These are phyloP conservation scores for Annulohypoxylon moriforme DNA, from an alignment of 495 filamentous ascomycete species.

Conservation along the genomic window DNA sequence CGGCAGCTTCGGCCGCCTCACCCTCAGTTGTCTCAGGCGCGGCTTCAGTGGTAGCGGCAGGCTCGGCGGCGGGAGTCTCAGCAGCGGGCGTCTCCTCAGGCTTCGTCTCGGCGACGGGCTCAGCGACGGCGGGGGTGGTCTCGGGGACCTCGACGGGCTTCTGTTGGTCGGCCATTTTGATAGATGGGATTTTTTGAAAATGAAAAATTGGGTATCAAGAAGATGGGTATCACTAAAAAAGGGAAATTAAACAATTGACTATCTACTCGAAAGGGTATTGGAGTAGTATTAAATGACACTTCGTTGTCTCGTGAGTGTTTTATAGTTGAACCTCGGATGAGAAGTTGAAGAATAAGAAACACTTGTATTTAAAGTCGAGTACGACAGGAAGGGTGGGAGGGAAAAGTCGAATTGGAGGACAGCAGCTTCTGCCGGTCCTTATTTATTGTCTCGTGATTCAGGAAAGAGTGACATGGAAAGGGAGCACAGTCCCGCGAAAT, in stretches of 20 bases:
- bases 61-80: conserved; percentile 53
- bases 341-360: conserved; percentile 38
- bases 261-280: conserved; percentile 40
- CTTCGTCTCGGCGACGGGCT: conserved; percentile 59
- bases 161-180: conserved; percentile 63
- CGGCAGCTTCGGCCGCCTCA: conserved; percentile 46
- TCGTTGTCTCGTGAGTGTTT: conserved; percentile 44
- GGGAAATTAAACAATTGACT: conserved; percentile 52
- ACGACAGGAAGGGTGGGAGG: conserved; percentile 43
- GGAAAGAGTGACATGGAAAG: conserved; percentile 49
- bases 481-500: conserved; percentile 37
- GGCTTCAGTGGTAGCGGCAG: conserved; percentile 57
- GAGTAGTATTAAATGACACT: conserved; percentile 46
- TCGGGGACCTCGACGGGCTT: conserved; percentile 58
- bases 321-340: conserved; percentile 26
- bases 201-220: conserved; percentile 58
- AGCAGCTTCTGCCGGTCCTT: conserved; percentile 47
- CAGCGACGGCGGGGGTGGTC: conserved; percentile 52
- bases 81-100: conserved; percentile 55
- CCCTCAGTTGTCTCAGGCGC: conserved; percentile 64
- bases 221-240: conserved; percentile 61
- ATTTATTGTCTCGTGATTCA: conserved; percentile 53
- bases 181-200: conserved; percentile 50
- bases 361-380: conserved; percentile 44
- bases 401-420: conserved; percentile 43